Conservation (phyloP, 306 rosid species). For the Medicago lupulina region DNA sequence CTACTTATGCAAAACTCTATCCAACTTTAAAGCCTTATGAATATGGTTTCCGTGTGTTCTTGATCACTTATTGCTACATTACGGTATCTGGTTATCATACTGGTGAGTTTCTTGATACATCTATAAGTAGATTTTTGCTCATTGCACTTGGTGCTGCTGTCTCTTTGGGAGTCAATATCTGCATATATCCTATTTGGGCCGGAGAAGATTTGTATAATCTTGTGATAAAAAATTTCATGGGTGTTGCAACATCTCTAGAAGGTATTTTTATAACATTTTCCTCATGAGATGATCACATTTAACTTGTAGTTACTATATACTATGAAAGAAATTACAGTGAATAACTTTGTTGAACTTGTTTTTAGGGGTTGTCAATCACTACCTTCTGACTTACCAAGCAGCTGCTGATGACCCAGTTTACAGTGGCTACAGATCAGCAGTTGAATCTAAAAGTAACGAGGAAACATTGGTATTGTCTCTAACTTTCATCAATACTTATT, state of each 20-base stretch:
- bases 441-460: constrained; percentile 89
- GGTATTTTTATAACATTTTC: constrained; percentile 51
- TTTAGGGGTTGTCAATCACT: constrained; percentile 71
- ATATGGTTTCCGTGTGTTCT: constrained; percentile 91
- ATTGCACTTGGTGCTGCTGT: constrained; percentile 89
- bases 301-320: neutral
- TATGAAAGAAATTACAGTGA: no score
- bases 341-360: constrained; percentile 29
- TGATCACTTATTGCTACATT: constrained; percentile 85
- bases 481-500: constrained; percentile 4
- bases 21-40: constrained; percentile 93
- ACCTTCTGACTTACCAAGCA: constrained; percentile 90
- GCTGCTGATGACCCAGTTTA: constrained; percentile 86
- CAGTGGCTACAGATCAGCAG: constrained; percentile 81
- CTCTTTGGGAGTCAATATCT: constrained; percentile 76
- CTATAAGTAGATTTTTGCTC: constrained; percentile 73
- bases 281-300: no score
- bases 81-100: constrained; percentile 85
- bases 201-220: constrained; percentile 94
- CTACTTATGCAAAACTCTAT: constrained; percentile 32
- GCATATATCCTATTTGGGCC: constrained; percentile 96
- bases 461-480: constrained; percentile 75
- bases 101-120: constrained; percentile 72
- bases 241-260: constrained; percentile 94
- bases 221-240: constrained; percentile 73